Conservation (phyloP, 2,329 filamentous ascomycete species). For the Talaromyces verruculosus region DNA sequence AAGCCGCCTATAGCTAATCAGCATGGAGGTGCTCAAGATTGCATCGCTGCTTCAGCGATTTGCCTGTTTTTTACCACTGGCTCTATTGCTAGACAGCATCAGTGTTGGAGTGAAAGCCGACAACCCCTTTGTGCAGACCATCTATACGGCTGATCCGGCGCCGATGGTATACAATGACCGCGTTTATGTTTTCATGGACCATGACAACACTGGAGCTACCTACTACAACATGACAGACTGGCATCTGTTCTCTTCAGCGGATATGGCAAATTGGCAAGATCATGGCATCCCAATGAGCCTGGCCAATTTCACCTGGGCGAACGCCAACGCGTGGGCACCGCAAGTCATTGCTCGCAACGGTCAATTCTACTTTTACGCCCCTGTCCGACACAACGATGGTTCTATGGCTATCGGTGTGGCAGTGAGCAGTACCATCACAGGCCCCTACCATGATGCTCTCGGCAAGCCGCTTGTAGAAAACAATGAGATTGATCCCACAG, state of each 20-base stretch:
- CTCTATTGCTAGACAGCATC: neutral
- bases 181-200: slow-evolving; percentile 7
- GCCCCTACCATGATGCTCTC: slow-evolving; percentile 1
- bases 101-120: neutral
- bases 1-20: neutral
- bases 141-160: neutral
- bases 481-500: slow-evolving; percentile 8
- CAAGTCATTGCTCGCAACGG: slow-evolving; percentile 1
- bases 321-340: slow-evolving; percentile 7
- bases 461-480: slow-evolving; percentile 1
- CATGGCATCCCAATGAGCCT: slow-evolving; percentile 2
- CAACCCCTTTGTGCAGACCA: slow-evolving; percentile 1
- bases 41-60: neutral
- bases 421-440: neutral
- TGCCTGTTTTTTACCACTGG: neutral
- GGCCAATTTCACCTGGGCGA: slow-evolving; percentile 1
- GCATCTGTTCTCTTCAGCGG: neutral
- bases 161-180: slow-evolving; percentile 1
- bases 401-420: slow-evolving; percentile 3
- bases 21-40: neutral
- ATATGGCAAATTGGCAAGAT: slow-evolving; percentile 11
- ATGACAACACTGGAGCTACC: slow-evolving; percentile 1
- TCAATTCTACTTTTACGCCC: slow-evolving; percentile 5
- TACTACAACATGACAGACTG: slow-evolving; percentile 5
- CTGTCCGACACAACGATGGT: neutral